These are phyloP conservation scores for Collybia mongolica DNA, from an alignment of 768 basidiomycete genomes.

Conservation along the genomic window DNA sequence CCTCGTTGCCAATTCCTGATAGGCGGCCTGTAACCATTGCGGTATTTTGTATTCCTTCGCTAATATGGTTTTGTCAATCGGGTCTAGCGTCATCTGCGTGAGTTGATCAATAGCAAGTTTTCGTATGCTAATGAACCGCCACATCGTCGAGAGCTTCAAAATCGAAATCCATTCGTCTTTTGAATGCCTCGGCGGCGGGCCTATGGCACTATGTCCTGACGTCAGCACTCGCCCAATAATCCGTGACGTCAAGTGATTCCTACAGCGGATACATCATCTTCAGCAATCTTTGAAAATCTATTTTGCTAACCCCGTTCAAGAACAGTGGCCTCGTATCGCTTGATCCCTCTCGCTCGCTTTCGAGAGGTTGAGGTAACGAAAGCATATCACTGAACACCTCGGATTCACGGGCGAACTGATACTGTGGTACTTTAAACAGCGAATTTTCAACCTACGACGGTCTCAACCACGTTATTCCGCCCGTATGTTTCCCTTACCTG, in stretches of 20 bases:
- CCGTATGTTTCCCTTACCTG: neutral
- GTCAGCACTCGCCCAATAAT: neutral
- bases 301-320: constrained; percentile 17
- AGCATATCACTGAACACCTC: constrained; percentile 24
- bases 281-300: constrained; percentile 23
- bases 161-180: constrained; percentile 27
- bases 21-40: neutral
- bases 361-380: constrained; percentile 14
- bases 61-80: neutral
- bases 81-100: neutral
- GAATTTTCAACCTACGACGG: constrained; percentile 21
- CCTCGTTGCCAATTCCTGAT: too few species aligned
- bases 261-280: constrained; percentile 24
- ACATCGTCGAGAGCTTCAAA: constrained; percentile 28
- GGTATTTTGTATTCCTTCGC: neutral
- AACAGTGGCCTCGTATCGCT: constrained; percentile 21
- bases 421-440: constrained; percentile 26
- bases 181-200: neutral
- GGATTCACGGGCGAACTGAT: constrained; percentile 21
- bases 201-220: neutral
- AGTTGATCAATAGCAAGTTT: constrained; percentile 22
- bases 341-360: constrained; percentile 14
- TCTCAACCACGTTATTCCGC: neutral
- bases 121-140: constrained; percentile 22
- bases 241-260: constrained; percentile 2